Conservation (phyloP, 805 yeast genomes). For the Ogataea henricii region DNA sequence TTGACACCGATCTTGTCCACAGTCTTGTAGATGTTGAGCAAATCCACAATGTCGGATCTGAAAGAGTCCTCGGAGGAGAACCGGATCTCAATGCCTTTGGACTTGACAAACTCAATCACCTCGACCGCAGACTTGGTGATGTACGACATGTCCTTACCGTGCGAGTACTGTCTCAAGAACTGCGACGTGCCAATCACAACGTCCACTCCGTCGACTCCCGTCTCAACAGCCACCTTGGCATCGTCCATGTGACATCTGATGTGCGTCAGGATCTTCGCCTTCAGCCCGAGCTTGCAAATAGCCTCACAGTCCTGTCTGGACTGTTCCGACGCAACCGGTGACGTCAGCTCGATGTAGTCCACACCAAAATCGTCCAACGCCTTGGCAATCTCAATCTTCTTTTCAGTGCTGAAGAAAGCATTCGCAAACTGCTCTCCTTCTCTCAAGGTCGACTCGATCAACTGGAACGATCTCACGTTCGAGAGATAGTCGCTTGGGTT, state of each 20-base stretch:
- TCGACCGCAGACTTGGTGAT: conserved; percentile 95
- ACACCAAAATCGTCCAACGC: conserved; percentile 98
- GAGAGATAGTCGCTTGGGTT: conserved; percentile 91
- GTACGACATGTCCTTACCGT: conserved; percentile 98
- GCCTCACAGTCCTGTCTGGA: conserved; percentile 94
- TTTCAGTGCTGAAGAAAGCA: conserved; percentile 92
- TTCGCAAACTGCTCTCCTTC: conserved; percentile 99
- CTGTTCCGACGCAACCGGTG: conserved; percentile 98
- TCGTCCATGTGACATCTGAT: conserved; percentile 99
- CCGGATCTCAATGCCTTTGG: conserved; percentile 95
- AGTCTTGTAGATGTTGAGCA: conserved; percentile 92
- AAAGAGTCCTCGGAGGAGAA: conserved; percentile 97
- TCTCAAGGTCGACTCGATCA: conserved; percentile 93
- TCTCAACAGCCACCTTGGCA: conserved; percentile 94
- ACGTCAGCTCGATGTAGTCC: conserved; percentile 94
- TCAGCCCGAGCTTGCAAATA: conserved; percentile 93
- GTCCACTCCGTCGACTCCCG: conserved; percentile 99
- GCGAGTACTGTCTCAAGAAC: conserved; percentile 90
- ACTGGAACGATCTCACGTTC: conserved; percentile 83
- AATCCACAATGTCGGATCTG: conserved; percentile 94
- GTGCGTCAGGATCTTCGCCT: conserved; percentile 93
- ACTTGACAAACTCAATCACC: conserved; percentile 95
- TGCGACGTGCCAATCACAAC: conserved; percentile 97
- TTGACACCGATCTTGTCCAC: conserved; percentile 97
- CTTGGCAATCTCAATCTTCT: conserved; percentile 94